Evolutionary conservation across 1,284 basidiomycete species (phyloP).

Genomic region (Uromyces viciae-fabae): DNA sequence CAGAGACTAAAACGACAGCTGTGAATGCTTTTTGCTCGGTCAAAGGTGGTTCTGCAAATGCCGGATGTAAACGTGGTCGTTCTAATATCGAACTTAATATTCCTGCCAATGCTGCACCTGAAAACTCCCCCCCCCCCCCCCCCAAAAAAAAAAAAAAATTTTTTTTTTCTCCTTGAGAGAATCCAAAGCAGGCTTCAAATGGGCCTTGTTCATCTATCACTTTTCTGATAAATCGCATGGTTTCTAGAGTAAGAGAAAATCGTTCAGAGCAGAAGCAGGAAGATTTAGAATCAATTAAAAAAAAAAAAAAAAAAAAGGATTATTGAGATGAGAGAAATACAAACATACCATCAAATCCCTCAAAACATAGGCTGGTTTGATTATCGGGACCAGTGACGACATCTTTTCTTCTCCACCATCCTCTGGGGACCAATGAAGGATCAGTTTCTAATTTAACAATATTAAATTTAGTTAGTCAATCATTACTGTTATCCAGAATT

Average conservation of each 20-base stretch:
- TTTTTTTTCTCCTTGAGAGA: slow-evolving; percentile 34
- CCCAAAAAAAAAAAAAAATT: background rate
- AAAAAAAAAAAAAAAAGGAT: background rate
- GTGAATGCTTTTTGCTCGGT: slow-evolving; percentile 29
- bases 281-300: background rate
- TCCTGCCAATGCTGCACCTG: slow-evolving; percentile 41
- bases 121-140: no score
- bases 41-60: slow-evolving; percentile 21
- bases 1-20: slow-evolving; percentile 39
- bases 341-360: slow-evolving; percentile 40
- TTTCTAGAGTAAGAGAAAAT: slow-evolving; percentile 8
- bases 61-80: slow-evolving; percentile 2
- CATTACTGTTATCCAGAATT: background rate
- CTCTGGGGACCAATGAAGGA: slow-evolving; percentile 39
- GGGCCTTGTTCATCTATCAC: slow-evolving; percentile 42
- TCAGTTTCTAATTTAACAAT: slow-evolving; percentile 35
- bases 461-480: background rate
- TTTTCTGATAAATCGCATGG: slow-evolving; percentile 17
- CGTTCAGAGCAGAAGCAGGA: no score
- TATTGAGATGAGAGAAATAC: background rate
- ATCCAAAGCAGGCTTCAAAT: slow-evolving; percentile 44
- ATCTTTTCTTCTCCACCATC: slow-evolving; percentile 40
- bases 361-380: background rate
- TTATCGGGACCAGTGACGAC: background rate
- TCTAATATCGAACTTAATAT: slow-evolving; percentile 19